These are phyloP conservation scores for Helicostylum pulchrum DNA, from an alignment of 192 early-diverging fungal species.

Conservation along the genomic window DNA sequence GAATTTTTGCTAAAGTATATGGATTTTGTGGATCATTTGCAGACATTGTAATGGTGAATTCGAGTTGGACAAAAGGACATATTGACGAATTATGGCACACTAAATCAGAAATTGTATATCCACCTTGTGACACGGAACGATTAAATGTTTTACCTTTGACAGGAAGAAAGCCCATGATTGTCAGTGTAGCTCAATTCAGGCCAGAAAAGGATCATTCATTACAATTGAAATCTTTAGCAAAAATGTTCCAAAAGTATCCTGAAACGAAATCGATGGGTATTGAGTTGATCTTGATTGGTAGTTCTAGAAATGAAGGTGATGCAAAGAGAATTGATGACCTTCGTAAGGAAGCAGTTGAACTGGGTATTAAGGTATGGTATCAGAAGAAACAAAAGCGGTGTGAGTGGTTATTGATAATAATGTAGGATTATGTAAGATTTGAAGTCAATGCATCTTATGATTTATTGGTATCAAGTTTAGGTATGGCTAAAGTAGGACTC, in stretches of 20 bases:
- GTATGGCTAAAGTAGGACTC: constrained; percentile 69
- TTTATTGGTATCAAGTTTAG: constrained; percentile 61
- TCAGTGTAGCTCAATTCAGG: constrained; percentile 93
- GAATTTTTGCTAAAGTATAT: constrained; percentile 74
- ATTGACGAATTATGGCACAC: constrained; percentile 81
- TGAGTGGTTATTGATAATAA: too few species aligned
- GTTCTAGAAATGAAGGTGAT: constrained; percentile 80
- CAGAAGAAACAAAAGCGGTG: background rate
- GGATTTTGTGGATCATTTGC: constrained; percentile 74
- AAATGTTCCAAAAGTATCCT: constrained; percentile 60
- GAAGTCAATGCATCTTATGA: constrained; percentile 79
- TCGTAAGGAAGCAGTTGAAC: constrained; percentile 37
- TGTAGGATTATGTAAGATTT: constrained; percentile 70
- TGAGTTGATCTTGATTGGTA: constrained; percentile 80
- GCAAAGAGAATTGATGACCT: constrained; percentile 61
- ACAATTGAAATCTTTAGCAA: constrained; percentile 74
- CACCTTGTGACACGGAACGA: constrained; percentile 84
- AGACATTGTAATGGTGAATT: constrained; percentile 90
- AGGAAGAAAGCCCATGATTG: constrained; percentile 54
- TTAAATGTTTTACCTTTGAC: constrained; percentile 56
- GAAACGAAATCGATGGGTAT: constrained; percentile 40
- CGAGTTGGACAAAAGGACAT: constrained; percentile 91
- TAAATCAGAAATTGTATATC: constrained; percentile 77
- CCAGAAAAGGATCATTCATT: constrained; percentile 92
- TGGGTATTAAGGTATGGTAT: constrained; percentile 55